Conservation (phyloP, 306 rosid species). For the Chamaecrista fasciculata region DNA sequence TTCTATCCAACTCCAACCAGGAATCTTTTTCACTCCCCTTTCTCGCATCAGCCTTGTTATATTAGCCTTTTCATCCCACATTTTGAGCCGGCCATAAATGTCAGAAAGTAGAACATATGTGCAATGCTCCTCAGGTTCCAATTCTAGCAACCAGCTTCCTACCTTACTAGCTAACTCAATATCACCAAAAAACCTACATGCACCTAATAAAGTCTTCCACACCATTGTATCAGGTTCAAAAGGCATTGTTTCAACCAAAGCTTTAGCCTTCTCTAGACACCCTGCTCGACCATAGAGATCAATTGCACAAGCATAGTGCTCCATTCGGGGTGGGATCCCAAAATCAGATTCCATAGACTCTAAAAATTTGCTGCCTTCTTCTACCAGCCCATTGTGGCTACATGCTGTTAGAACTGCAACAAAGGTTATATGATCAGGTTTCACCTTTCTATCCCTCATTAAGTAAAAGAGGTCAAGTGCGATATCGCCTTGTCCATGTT, state of each 20-base stretch:
- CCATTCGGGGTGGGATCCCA: constrained; percentile 59
- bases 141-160: constrained; percentile 51
- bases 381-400: constrained; percentile 77
- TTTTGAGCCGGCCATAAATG: constrained; percentile 61
- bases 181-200: constrained; percentile 70
- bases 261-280: constrained; percentile 55
- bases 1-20: constrained; percentile 94
- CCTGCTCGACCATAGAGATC: constrained; percentile 78
- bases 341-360: constrained; percentile 53
- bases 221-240: constrained; percentile 66
- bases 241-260: constrained; percentile 67
- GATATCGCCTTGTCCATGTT: constrained; percentile 69
- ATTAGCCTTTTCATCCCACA: constrained; percentile 69
- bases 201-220: constrained; percentile 74
- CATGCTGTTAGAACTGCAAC: constrained; percentile 85
- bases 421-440: constrained; percentile 78
- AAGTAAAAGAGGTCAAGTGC: constrained; percentile 63
- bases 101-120: constrained; percentile 69
- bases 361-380: constrained; percentile 56
- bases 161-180: constrained; percentile 71
- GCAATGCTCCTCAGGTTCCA: constrained; percentile 85
- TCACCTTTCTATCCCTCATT: constrained; percentile 63
- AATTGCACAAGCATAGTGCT: constrained; percentile 84
- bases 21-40: constrained; percentile 74
- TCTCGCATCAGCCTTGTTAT: constrained; percentile 73